These are phyloP conservation scores for Laguncularia racemosa DNA, from an alignment of 345 rosid genomes.

Conservation along the genomic window DNA sequence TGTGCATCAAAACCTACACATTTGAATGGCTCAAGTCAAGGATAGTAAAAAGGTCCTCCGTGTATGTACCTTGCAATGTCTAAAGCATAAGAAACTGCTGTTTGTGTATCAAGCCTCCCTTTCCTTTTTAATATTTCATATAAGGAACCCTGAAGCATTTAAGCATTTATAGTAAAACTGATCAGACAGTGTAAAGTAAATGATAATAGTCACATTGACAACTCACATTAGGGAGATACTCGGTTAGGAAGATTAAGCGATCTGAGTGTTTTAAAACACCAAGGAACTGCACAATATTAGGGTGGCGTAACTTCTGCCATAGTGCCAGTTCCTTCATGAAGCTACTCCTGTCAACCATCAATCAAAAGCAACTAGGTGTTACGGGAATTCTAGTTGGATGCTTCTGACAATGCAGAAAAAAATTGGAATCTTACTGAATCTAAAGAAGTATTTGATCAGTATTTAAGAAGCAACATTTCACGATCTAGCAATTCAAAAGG, in stretches of 20 bases:
- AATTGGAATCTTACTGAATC: too few relatives aligned
- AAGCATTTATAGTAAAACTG: slow-evolving; percentile 10
- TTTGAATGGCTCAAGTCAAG: too few relatives aligned
- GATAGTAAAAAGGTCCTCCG: background rate
- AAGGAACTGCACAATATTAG: slow-evolving; percentile 67
- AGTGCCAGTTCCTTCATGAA: slow-evolving; percentile 54
- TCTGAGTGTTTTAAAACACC: slow-evolving; percentile 53
- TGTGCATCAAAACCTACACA: too few relatives aligned
- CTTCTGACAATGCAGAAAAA: too few relatives aligned
- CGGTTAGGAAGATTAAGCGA: slow-evolving; percentile 52
- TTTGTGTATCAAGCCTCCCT: slow-evolving; percentile 42
- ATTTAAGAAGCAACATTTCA: too few relatives aligned
- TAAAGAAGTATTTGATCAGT: background rate
- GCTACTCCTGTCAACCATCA: slow-evolving; percentile 19
- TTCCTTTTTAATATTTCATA: slow-evolving; percentile 45
- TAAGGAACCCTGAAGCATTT: slow-evolving; percentile 44
- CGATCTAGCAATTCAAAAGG: background rate
- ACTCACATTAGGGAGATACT: slow-evolving; percentile 56
- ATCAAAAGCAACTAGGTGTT: background rate
- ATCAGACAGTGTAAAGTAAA: slow-evolving; percentile 2
- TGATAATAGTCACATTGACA: background rate
- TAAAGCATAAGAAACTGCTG: slow-evolving; percentile 48
- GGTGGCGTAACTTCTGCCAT: slow-evolving; percentile 63
- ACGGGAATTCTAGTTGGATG: background rate
- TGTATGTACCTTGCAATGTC: slow-evolving; percentile 57